Conservation (phyloP, 2,329 filamentous ascomycete species). For the Alternaria brassicae region DNA sequence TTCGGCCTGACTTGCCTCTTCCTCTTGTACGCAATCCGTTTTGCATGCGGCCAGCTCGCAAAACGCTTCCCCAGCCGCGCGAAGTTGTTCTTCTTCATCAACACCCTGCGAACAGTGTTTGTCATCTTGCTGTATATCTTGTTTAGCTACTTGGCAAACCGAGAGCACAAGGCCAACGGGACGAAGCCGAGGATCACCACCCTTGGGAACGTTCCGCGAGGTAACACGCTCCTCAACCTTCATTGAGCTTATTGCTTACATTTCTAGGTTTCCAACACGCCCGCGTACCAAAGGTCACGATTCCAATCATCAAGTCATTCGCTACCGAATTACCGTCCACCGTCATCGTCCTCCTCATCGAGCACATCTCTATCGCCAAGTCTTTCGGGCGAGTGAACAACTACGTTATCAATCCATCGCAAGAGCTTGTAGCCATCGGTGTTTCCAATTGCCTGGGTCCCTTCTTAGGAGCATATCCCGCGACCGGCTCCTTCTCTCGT, state of each 20-base stretch:
- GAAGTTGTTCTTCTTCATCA: slow-evolving; percentile 86
- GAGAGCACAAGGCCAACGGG: slow-evolving; percentile 51
- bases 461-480: slow-evolving; percentile 88
- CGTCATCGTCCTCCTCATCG: slow-evolving; percentile 91
- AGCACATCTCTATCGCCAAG: slow-evolving; percentile 97
- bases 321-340: slow-evolving; percentile 78
- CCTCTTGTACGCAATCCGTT: slow-evolving; percentile 75
- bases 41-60: slow-evolving; percentile 67
- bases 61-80: slow-evolving; percentile 72
- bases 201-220: slow-evolving; percentile 78
- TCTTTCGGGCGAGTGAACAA: slow-evolving; percentile 96
- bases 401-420: slow-evolving; percentile 95
- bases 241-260: slow-evolving; percentile 5
- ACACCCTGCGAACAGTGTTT: slow-evolving; percentile 87
- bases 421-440: slow-evolving; percentile 94
- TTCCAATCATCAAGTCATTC: slow-evolving; percentile 71
- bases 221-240: slow-evolving; percentile 44
- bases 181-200: slow-evolving; percentile 73
- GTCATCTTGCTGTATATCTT: slow-evolving; percentile 91
- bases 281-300: slow-evolving; percentile 72
- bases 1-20: slow-evolving; percentile 83
- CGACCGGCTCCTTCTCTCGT: slow-evolving; percentile 93
- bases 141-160: slow-evolving; percentile 86
- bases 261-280: slow-evolving; percentile 73
- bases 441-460: slow-evolving; percentile 88